Conservation (phyloP, 2,329 filamentous ascomycete species). For the Epichloe elymi region DNA sequence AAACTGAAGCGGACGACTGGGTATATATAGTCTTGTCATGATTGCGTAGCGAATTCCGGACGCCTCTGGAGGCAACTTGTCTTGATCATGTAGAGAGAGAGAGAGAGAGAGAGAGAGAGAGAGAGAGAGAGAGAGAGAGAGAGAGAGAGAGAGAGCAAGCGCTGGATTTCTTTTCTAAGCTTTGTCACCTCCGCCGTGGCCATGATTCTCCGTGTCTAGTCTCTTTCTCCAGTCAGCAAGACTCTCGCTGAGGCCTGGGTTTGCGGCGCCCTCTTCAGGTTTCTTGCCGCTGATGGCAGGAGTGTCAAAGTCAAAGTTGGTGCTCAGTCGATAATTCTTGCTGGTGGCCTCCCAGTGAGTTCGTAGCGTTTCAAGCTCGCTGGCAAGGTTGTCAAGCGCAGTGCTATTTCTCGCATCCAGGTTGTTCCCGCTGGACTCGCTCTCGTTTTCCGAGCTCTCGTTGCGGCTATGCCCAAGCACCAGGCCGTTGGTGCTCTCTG, state of each 20-base stretch:
- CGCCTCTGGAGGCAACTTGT: background rate
- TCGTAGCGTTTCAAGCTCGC: conserved; percentile 79
- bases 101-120: no score
- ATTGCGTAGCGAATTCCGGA: conserved; percentile 15
- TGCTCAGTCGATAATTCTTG: conserved; percentile 85
- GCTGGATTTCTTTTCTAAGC: background rate
- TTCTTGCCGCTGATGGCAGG: conserved; percentile 25
- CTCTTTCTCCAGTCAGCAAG: conserved; percentile 70
- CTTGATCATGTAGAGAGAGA: background rate
- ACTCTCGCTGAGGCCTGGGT: conserved; percentile 50
- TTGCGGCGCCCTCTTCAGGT: conserved; percentile 27
- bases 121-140: no score
- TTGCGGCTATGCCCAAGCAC: conserved; percentile 33
- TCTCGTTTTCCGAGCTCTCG: conserved; percentile 48
- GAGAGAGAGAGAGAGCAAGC: no score
- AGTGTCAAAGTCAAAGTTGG: conserved; percentile 72
- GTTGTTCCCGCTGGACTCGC: conserved; percentile 43
- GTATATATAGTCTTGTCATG: conserved; percentile 19
- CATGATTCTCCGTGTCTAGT: conserved; percentile 44
- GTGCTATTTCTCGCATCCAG: conserved; percentile 41
- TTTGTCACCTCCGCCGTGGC: conserved; percentile 10
- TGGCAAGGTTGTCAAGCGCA: conserved; percentile 81
- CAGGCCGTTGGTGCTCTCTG: conserved; percentile 21
- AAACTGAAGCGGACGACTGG: conserved; percentile 13
- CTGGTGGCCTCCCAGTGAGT: conserved; percentile 93